These are phyloP conservation scores for Beta macrorhiza DNA, from an alignment of 179 eudicot species.

Conservation along the genomic window DNA sequence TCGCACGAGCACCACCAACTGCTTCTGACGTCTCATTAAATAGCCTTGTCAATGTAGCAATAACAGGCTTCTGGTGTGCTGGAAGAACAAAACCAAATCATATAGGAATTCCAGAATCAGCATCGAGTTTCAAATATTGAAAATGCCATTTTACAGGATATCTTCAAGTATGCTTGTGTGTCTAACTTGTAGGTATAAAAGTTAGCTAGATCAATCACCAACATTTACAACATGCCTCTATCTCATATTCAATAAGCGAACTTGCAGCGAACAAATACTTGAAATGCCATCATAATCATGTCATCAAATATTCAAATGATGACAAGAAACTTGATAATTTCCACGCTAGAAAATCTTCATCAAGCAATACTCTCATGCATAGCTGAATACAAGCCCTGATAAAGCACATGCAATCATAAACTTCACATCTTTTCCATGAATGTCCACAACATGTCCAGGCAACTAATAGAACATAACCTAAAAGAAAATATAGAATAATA, in stretches of 20 bases:
- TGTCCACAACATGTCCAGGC: neutral
- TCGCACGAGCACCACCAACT: conserved; percentile 78
- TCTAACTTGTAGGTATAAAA: neutral
- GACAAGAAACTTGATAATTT: no score
- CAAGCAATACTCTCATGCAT: neutral
- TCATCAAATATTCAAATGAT: neutral
- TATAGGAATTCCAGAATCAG: neutral
- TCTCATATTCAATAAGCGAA: neutral
- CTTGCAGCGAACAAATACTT: neutral
- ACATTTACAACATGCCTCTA: neutral
- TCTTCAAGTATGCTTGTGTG: neutral
- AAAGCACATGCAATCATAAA: neutral
- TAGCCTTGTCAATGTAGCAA: conserved; percentile 77
- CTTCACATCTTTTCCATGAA: neutral
- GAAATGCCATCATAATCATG: neutral
- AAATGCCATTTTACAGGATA: neutral
- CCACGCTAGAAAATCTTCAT: no score
- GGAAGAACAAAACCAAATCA: conserved; percentile 32
- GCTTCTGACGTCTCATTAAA: conserved; percentile 81
- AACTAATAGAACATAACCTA: neutral
- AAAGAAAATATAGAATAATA: neutral
- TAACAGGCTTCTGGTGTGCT: conserved; percentile 79
- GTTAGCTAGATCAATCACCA: neutral
- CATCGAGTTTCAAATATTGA: neutral
- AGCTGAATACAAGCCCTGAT: neutral